Conservation (phyloP, 108 stramenopile genomes). For the Stephanodiscus minutulus region DNA sequence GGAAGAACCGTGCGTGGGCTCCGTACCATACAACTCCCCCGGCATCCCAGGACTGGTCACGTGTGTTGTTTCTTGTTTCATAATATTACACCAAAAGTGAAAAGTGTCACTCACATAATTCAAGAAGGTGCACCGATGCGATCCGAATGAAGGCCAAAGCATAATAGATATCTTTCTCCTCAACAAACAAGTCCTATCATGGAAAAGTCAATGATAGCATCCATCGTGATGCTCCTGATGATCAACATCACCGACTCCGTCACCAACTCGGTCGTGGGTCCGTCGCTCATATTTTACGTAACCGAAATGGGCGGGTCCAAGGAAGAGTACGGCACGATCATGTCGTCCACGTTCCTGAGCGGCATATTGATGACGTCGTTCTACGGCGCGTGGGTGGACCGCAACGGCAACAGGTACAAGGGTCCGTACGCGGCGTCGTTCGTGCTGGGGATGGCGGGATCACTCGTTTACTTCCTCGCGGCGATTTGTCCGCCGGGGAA, state of each 20-base stretch:
- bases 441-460: conserved; percentile 14
- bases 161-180: too few species aligned
- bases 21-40: too few species aligned
- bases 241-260: conserved; percentile 27
- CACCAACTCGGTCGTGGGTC: conserved; percentile 23
- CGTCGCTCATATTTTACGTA: conserved; percentile 35
- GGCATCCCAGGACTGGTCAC: too few species aligned
- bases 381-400: conserved; percentile 28
- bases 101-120: too few species aligned
- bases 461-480: conserved; percentile 26
- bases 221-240: conserved; percentile 6
- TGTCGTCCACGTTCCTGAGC: conserved; percentile 12
- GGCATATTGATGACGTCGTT: conserved; percentile 18
- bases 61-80: too few species aligned
- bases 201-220: conserved; percentile 10
- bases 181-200: too few species aligned
- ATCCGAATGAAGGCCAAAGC: too few species aligned
- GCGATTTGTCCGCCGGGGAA: neutral
- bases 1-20: too few species aligned
- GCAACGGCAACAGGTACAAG: conserved; percentile 30
- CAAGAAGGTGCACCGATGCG: too few species aligned
- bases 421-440: conserved; percentile 17
- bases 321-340: conserved; percentile 34
- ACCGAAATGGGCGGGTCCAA: conserved; percentile 26
- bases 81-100: too few species aligned